phyloP scores from a whole-genome alignment of 805 yeast genomes.

The Kluyveromyces siamensis region DNA sequence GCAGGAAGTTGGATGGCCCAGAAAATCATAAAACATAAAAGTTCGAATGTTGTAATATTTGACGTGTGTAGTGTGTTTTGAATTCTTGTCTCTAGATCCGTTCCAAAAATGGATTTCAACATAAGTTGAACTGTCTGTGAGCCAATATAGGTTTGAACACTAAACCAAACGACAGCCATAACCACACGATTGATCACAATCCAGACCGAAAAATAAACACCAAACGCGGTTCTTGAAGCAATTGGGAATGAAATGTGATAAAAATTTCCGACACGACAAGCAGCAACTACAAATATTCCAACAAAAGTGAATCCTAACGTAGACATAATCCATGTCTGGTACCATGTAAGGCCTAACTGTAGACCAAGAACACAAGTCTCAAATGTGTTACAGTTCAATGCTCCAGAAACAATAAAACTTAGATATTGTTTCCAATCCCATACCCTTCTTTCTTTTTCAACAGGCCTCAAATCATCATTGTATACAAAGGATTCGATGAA shows the following conservation, averaged over 20 bases:
- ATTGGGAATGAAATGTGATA: slow-evolving; percentile 87
- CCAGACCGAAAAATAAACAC: slow-evolving; percentile 82
- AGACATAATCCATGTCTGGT: slow-evolving; percentile 86
- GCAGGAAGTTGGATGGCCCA: slow-evolving; percentile 76
- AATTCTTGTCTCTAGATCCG: slow-evolving; percentile 50
- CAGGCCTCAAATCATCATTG: slow-evolving; percentile 74
- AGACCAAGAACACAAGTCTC: slow-evolving; percentile 87
- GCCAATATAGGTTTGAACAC: slow-evolving; percentile 79
- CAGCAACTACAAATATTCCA: slow-evolving; percentile 56
- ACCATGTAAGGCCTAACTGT: slow-evolving; percentile 73
- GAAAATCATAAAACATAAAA: slow-evolving; percentile 70
- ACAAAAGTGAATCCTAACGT: slow-evolving; percentile 77
- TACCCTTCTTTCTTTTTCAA: slow-evolving; percentile 59
- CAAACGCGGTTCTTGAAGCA: slow-evolving; percentile 72
- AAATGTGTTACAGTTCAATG: slow-evolving; percentile 87
- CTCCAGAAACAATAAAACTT: slow-evolving; percentile 81
- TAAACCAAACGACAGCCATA: slow-evolving; percentile 84
- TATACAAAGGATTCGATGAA: slow-evolving; percentile 39
- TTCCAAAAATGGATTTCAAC: slow-evolving; percentile 70
- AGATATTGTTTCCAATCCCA: slow-evolving; percentile 84
- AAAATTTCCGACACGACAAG: slow-evolving; percentile 72
- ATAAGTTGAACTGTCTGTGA: slow-evolving; percentile 77
- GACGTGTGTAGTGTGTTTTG: slow-evolving; percentile 51
- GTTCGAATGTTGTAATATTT: slow-evolving; percentile 60
- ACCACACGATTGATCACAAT: slow-evolving; percentile 82